These are phyloP conservation scores for Sanchytrium tribonematis DNA, from an alignment of 371 early-diverging fungal genomes.

Conservation along the genomic window DNA sequence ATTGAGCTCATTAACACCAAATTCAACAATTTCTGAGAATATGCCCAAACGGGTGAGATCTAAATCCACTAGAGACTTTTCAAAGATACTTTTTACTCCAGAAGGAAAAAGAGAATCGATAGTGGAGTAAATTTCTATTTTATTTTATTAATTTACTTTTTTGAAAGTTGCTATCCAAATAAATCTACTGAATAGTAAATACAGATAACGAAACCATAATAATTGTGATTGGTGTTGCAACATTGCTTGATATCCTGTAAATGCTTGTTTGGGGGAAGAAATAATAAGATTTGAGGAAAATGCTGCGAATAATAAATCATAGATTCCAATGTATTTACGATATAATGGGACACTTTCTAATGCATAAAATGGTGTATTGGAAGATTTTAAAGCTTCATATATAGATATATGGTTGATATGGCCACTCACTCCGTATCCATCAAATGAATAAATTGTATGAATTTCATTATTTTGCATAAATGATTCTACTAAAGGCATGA, in stretches of 20 bases:
- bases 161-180: constrained; percentile 22
- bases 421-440: constrained; percentile 59
- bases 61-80: background rate
- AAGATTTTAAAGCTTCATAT: constrained; percentile 32
- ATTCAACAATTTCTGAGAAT: background rate
- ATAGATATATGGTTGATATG: constrained; percentile 76
- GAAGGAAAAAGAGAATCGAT: no score
- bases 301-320: constrained; percentile 2
- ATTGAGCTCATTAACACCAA: background rate
- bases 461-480: constrained; percentile 4
- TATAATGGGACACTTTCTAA: constrained; percentile 29
- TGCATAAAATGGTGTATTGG: constrained; percentile 18
- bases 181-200: constrained; percentile 71
- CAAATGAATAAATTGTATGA: constrained; percentile 60
- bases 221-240: constrained; percentile 52
- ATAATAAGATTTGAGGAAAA: constrained; percentile 1
- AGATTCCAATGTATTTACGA: constrained; percentile 36
- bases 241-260: constrained; percentile 42
- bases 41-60: background rate
- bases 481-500: constrained; percentile 5
- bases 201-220: constrained; percentile 83
- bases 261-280: constrained; percentile 12
- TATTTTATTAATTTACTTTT: no score
- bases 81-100: background rate
- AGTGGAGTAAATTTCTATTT: no score